phyloP scores from a whole-genome alignment of 768 basidiomycete species.

The Boletus edulis region DNA sequence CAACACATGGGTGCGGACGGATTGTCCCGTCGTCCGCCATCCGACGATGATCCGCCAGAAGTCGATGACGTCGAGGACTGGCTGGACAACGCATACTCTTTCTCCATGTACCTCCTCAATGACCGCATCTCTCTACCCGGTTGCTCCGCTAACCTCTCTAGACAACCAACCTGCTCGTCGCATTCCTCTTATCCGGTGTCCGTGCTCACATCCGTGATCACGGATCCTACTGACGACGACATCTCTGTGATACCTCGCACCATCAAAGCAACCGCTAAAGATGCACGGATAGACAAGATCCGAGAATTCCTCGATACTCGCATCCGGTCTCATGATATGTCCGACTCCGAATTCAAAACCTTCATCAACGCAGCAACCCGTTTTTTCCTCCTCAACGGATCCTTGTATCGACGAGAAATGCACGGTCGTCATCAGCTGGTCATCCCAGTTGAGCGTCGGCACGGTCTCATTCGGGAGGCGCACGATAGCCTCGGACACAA shows the following conservation, averaged over 20 bases:
- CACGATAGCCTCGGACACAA: neutral
- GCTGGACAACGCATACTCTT: no score
- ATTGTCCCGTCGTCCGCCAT: neutral
- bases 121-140: neutral
- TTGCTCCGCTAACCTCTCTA: no score
- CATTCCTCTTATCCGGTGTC: no score
- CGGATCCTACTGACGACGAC: no score
- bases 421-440: no score
- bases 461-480: neutral
- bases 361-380: neutral
- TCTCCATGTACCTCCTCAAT: neutral
- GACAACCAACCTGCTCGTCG: no score
- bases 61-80: no score
- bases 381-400: neutral
- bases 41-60: neutral
- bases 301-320: no score
- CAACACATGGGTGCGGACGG: neutral
- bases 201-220: no score
- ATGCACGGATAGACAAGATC: no score
- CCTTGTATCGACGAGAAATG: neutral
- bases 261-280: no score
- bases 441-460: neutral
- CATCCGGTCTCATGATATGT: neutral
- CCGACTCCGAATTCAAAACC: neutral
- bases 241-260: no score